Evolutionary conservation across 2,329 filamentous ascomycete genomes (phyloP).

Genomic region (Exophiala aquamarina): DNA sequence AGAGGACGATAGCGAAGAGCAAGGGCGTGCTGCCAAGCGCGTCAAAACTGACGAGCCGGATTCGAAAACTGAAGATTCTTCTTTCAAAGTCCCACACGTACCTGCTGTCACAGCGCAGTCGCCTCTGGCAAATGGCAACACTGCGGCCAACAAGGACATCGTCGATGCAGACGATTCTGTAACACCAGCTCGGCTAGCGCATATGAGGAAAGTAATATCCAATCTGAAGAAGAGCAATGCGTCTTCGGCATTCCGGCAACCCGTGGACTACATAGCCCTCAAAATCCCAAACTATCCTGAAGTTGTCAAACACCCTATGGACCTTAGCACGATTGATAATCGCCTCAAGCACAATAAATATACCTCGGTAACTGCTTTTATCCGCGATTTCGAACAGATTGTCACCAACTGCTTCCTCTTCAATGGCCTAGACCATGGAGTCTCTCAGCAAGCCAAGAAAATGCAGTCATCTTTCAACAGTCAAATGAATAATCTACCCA

Average conservation of each 20-base stretch:
- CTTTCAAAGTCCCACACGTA: constrained; percentile 46
- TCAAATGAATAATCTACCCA: constrained; percentile 61
- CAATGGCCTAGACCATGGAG: constrained; percentile 75
- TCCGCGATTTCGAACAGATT: constrained; percentile 73
- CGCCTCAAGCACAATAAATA: constrained; percentile 74
- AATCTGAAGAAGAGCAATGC: constrained; percentile 79
- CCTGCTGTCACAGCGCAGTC: constrained; percentile 36
- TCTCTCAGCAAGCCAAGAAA: constrained; percentile 67
- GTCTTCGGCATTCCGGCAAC: constrained; percentile 71
- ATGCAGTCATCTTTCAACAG: constrained; percentile 61
- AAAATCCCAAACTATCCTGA: constrained; percentile 72
- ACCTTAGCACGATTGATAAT: constrained; percentile 77
- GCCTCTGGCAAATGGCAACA: constrained; percentile 18
- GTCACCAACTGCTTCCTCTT: constrained; percentile 76
- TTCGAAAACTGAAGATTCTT: constrained; percentile 35
- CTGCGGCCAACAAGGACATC: constrained; percentile 32
- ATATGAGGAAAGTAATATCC: constrained; percentile 30
- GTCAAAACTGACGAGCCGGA: constrained; percentile 67
- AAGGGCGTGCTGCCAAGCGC: constrained; percentile 74
- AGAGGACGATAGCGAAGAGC: constrained; percentile 65
- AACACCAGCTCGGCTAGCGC: constrained; percentile 23
- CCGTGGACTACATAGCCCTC: constrained; percentile 75
- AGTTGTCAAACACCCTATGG: constrained; percentile 76
- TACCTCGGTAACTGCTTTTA: constrained; percentile 67
- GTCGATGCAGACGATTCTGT: constrained; percentile 25